Evolutionary conservation across 2,329 filamentous ascomycete genomes (phyloP), one percentile per base, ranked within the genome.

Genomic region (Diaporthe velutina): DNA sequence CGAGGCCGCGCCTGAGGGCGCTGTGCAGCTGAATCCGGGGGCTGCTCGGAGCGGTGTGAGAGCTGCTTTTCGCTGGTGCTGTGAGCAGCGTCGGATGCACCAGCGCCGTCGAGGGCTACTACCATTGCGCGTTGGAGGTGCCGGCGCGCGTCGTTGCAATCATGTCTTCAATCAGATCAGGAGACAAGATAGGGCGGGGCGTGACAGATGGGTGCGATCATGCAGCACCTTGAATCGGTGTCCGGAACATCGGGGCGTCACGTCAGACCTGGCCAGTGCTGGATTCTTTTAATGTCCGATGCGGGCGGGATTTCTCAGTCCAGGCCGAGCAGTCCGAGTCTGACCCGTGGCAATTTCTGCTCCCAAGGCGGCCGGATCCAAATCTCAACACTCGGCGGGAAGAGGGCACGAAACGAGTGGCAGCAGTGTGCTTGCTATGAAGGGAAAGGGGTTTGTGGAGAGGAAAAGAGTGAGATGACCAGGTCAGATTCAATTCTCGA

Each of bases 61-160:
- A 70, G 64, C 19, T 22, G 48, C 54, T 76, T 74, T 17, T 74
- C 74, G 68, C 48, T 70, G 55, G 71, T 64, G 33, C 55, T 61
- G 38, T 64, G 71, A 42, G 70, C 50, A 42, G 70, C 50, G 38
- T 64, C 48, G 25, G 33, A 25, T 38, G 25, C 70, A 33, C 61
- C 60, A 48, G 54, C 45, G 55, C 60, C 50, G 61, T 61, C 58
- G 68, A 71, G 25, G 68, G 48, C 73, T 70, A 55, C 73, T 70
- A 55, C 73, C 74, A 76, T 76, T 61, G 61, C 74, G 73, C 52
- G 68, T 68, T 68, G 25, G 28, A 25, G 22, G 9, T 22, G 45
- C 8, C 15, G 35, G 35, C 15, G 25, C 13, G 67, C 64, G 55
- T 35, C 61, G 55, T 35, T 55, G 52, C 55, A 57, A 48, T 74